Base-by-base conservation (phyloP, 1,284 basidiomycete genomes). In the Meripilus lineatus region DNA sequence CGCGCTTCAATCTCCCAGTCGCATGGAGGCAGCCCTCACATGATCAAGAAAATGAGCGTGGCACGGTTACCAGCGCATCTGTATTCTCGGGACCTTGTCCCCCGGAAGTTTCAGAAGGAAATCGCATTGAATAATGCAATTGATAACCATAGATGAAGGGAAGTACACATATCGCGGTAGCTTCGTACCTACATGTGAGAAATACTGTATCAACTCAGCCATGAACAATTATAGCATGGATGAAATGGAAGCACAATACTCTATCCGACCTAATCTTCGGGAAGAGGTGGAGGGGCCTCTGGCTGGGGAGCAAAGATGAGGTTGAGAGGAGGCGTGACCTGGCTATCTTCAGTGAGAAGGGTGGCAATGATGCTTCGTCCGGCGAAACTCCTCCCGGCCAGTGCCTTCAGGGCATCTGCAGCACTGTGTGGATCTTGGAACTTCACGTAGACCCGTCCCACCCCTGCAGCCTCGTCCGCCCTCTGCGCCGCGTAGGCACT, bases 361-460 rank as follows among this genome's bases (percentile, higher is more conserved):
- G 88, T 89, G 18, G 86, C 86, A 53, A 87, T 84, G 57, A 96
- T 95, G 38, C 89, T 90, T 54, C 93, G 74, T 1, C 93, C 93
- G 36, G 85, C 93, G 56, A 97, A 97, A 48, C 90, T 90, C 44
- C 93, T 74, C 13, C 93, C 93, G 11, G 94, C 93, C 40, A 97
- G 74, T 26, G 83, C 80, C 60, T 86, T 85, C 62, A 97, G 73
- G 24, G 88, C 94, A 46, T 64, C 67, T 32, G 72, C 71, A 13
- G 91, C 90, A 41, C 78, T 69, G 6, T 71, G 69, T 5, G 82
- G 62, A 34, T 83, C 71, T 23, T 52, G 55, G 63, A 87, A 97
- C 66, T 89, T 87, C 54, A 97, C 91, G 63, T 94, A 97, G 14
- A 97, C 94, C 40, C 93, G 77, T 14, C 93, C 93, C 18, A 97